Evolutionary conservation across 2,329 filamentous ascomycete genomes (phyloP).

Genomic region (Bipolaris bicolor): DNA sequence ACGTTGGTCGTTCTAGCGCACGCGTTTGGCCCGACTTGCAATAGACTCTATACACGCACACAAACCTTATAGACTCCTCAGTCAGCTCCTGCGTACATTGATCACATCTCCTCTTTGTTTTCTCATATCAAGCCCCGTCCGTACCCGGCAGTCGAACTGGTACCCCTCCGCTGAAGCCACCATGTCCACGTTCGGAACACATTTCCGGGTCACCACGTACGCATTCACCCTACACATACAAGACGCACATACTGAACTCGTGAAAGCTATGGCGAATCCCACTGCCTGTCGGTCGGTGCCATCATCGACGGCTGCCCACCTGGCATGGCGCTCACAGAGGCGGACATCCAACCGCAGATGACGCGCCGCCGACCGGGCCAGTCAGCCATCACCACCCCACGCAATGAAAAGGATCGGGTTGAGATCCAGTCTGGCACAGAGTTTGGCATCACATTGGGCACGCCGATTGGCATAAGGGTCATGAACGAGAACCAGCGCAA

Average conservation of each 20-base stretch:
- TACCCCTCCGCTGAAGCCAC: slow-evolving; percentile 13
- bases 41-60: background rate
- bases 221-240: slow-evolving; percentile 38
- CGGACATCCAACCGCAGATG: slow-evolving; percentile 93
- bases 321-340: slow-evolving; percentile 81
- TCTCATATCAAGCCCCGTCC: background rate
- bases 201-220: slow-evolving; percentile 83
- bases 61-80: background rate
- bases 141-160: slow-evolving; percentile 11
- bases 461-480: slow-evolving; percentile 86
- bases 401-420: slow-evolving; percentile 90
- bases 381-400: slow-evolving; percentile 85
- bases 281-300: slow-evolving; percentile 91
- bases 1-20: slow-evolving; percentile 17
- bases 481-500: slow-evolving; percentile 92
- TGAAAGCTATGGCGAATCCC: slow-evolving; percentile 77
- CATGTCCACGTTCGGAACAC: slow-evolving; percentile 79
- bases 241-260: slow-evolving; percentile 23
- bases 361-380: slow-evolving; percentile 89
- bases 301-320: slow-evolving; percentile 94
- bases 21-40: slow-evolving; percentile 11
- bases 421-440: slow-evolving; percentile 94
- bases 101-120: slow-evolving; percentile 3
- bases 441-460: slow-evolving; percentile 86
- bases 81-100: background rate